phyloP scores from a whole-genome alignment of 352 stramenopile species.

The Globisporangium acanthophoron region DNA sequence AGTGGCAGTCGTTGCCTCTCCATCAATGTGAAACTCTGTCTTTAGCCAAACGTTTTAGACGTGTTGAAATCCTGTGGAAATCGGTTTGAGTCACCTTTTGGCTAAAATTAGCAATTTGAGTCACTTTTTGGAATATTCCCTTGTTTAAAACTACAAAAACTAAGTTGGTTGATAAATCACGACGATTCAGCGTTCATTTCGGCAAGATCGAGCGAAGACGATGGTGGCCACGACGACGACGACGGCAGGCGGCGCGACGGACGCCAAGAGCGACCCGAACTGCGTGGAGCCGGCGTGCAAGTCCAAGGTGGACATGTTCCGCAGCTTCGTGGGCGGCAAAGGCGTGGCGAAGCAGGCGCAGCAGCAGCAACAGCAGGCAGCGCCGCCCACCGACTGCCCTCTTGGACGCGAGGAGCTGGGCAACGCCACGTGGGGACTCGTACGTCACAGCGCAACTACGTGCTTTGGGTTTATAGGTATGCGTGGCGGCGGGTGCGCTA shows the following conservation, averaged over 20 bases:
- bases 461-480: neutral
- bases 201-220: neutral
- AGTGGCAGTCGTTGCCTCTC: too few species aligned
- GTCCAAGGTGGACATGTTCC: constrained; percentile 85
- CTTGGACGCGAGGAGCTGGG: constrained; percentile 84
- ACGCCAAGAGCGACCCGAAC: constrained; percentile 65
- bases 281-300: constrained; percentile 82
- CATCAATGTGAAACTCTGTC: too few species aligned
- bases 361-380: constrained; percentile 6
- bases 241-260: constrained; percentile 18
- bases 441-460: constrained; percentile 13
- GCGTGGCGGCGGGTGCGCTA: neutral
- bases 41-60: too few species aligned
- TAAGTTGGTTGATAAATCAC: too few species aligned
- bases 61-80: too few species aligned
- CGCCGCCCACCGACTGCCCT: constrained; percentile 60
- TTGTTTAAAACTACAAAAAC: too few species aligned
- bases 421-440: constrained; percentile 83
- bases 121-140: too few species aligned
- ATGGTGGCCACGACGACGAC: constrained; percentile 5
- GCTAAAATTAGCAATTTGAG: too few species aligned
- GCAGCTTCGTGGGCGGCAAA: constrained; percentile 55
- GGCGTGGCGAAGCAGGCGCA: constrained; percentile 1
- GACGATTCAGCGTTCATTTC: neutral
- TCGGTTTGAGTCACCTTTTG: too few species aligned